Percentiles rank a stretch among this genome's conserved stretches.
Conservation (phyloP, 495 filamentous ascomycete genomes). For the Daldinia loculata region DNA sequence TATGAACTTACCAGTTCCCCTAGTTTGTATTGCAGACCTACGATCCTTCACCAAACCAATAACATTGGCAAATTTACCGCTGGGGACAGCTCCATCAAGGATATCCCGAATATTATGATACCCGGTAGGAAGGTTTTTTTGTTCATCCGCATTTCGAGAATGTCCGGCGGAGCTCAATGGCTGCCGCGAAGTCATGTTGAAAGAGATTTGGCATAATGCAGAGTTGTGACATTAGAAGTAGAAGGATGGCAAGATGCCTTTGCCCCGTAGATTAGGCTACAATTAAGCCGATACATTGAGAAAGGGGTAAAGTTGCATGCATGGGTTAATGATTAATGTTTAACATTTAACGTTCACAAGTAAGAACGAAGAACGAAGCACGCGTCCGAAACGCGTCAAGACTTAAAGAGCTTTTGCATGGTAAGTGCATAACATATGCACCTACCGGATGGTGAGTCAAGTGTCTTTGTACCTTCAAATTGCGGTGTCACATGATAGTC, state of each 20-base stretch:
- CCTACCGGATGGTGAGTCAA: neutral
- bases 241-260: conserved; percentile 13
- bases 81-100: conserved; percentile 32
- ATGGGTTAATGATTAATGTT: neutral
- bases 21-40: conserved; percentile 52
- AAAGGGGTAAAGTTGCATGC: neutral
- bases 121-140: conserved; percentile 41
- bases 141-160: conserved; percentile 4
- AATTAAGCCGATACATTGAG: conserved; percentile 10
- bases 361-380: neutral
- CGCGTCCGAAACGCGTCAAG: neutral
- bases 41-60: conserved; percentile 62
- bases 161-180: conserved; percentile 30
- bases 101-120: conserved; percentile 46
- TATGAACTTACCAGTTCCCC: conserved; percentile 50
- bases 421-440: neutral
- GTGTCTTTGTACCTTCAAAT: neutral
- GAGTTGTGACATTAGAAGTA: neutral
- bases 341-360: neutral
- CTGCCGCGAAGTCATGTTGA: conserved; percentile 33
- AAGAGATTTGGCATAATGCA: conserved; percentile 9
- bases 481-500: conserved; percentile 44
- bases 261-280: neutral
- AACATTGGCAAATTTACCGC: conserved; percentile 53
- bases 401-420: conserved; percentile 1